Evolutionary conservation across 495 filamentous ascomycete species (phyloP), one percentile per base, ranked within the genome.

Genomic region (Cryomyces minteri): DNA sequence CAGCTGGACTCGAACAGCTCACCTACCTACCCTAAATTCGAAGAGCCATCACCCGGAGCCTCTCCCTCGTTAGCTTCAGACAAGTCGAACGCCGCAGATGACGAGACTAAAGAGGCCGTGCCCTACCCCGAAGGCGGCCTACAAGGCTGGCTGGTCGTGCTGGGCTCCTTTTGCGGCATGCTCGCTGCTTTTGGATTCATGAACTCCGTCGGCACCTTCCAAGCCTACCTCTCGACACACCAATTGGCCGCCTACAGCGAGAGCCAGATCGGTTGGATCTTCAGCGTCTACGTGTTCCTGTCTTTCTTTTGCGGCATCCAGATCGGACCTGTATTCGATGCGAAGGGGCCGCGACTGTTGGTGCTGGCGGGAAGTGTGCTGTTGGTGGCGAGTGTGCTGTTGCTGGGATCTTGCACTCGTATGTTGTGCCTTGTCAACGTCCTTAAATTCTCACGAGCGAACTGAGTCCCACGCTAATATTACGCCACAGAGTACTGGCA

Each of bases 401-500:
- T 64, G 28, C 39, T 64, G 36, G 58, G 61, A 11, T 28, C 56
- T 7, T 64, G 61, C 40, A 63, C 56, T 4, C 31, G 49, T 58
- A 43, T 36, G 50, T 55, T 12, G 4, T 9, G 11, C 33, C 48
- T 30, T 34, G 5, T 31, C 11, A 12, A 25, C 18, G 18, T 25
- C 18, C 18, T 25, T 25, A 1, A 2, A 2, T 25, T 48, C 36
- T 33, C 9, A n/a, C 33, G 6, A 32, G n/a, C 6, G 18, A 31
- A 34, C 39, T 44, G 31, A 41, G 8, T 11, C 44, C 30, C 18
- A 39, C 29, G 18, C 34, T 43, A 9, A 41, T 41, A n/a, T 29
- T 18, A 41, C 11, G 3, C 25, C 34, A 29, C 56, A 68, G 67
- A 77, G 55, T 84, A 83, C 52, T 95, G 81, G 80, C 88, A 93